phyloP scores from a whole-genome alignment of 257 asterid species.

The Salvia splendens region DNA sequence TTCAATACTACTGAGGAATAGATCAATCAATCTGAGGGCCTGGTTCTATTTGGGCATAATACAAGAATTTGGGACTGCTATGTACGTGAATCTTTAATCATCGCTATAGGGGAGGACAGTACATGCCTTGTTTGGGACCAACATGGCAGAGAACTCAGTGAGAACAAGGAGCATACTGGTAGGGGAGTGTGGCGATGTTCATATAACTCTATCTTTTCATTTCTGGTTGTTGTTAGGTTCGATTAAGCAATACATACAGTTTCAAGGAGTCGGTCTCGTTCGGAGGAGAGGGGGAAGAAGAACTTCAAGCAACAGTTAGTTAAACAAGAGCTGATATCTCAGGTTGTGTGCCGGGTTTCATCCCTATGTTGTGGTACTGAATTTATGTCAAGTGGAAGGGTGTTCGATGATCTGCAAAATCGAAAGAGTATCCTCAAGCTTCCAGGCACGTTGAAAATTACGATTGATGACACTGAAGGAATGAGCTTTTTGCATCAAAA shows the following conservation, averaged over 20 bases:
- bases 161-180: conserved; percentile 90
- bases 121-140: conserved; percentile 88
- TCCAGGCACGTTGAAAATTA: too few species aligned
- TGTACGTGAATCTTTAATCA: conserved; percentile 66
- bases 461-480: too few species aligned
- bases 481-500: too few species aligned
- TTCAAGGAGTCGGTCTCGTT: not conserved
- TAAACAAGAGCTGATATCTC: too few species aligned
- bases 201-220: conserved; percentile 70
- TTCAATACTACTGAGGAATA: conserved; percentile 31
- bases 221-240: conserved; percentile 91
- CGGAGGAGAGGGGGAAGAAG: too few species aligned
- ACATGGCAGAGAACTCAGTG: conserved; percentile 65
- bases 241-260: conserved; percentile 96
- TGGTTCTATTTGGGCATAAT: conserved; percentile 82
- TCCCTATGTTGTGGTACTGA: too few species aligned
- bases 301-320: too few species aligned
- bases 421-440: too few species aligned
- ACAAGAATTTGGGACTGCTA: conserved; percentile 99
- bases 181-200: conserved; percentile 96
- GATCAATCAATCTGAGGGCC: conserved; percentile 48
- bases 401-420: too few species aligned
- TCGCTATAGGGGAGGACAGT: conserved; percentile 97
- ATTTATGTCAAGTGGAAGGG: too few species aligned
- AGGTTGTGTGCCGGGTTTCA: too few species aligned